phyloP scores from a whole-genome alignment of 306 rosid genomes.

The Myrica gale region DNA sequence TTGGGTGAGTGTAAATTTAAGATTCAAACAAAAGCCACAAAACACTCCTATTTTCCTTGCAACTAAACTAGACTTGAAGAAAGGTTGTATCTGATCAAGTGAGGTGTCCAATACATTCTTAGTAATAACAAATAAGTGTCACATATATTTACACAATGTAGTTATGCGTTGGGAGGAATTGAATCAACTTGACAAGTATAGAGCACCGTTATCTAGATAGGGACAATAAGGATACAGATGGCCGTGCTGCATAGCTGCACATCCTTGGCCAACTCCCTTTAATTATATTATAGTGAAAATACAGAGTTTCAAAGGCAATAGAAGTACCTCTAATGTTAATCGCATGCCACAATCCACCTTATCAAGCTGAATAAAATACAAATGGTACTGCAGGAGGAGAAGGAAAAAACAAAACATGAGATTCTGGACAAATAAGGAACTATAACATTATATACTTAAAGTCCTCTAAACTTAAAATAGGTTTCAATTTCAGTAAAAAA shows the following conservation, averaged over 20 bases:
- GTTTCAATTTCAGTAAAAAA: background rate
- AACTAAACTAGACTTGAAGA: background rate
- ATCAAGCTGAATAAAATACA: slow-evolving; percentile 59
- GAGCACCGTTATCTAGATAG: background rate
- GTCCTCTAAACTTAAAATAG: background rate
- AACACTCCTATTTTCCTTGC: background rate
- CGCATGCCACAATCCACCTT: slow-evolving; percentile 23
- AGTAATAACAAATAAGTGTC: background rate
- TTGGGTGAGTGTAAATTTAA: background rate
- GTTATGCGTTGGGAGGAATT: background rate
- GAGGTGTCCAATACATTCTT: background rate
- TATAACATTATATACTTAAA: background rate
- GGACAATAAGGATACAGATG: background rate
- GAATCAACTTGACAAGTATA: background rate
- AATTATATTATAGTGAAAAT: background rate
- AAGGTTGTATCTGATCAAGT: background rate
- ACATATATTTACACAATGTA: background rate
- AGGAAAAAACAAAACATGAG: slow-evolving; percentile 21
- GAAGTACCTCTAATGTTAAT: slow-evolving; percentile 42
- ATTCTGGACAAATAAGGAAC: background rate
- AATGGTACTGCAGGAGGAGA: slow-evolving; percentile 60
- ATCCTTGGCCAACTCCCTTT: background rate
- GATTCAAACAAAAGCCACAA: background rate
- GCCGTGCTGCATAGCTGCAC: background rate
- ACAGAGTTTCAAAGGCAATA: slow-evolving; percentile 15